Conservation (phyloP, 1,284 basidiomycete genomes). For the Moniliella sp. region DNA sequence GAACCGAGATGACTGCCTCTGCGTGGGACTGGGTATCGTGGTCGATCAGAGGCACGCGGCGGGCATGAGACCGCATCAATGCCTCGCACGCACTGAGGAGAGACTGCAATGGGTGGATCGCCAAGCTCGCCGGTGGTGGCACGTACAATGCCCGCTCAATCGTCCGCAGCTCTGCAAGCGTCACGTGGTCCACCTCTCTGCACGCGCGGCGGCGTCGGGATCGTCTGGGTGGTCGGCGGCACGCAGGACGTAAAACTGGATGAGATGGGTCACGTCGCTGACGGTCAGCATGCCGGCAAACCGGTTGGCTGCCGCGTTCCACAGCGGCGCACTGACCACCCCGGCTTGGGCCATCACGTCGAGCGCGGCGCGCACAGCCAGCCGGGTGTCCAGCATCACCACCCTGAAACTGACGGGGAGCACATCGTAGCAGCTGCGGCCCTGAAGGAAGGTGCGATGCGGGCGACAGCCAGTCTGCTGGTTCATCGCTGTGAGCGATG, state of each 20-base stretch:
- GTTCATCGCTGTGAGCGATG: too few species aligned
- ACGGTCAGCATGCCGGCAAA: slow-evolving; percentile 33
- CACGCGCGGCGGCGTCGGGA: slow-evolving; percentile 67
- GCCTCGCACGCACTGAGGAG: slow-evolving; percentile 74
- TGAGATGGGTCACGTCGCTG: slow-evolving; percentile 31
- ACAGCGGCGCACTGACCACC: slow-evolving; percentile 92
- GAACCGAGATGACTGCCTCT: slow-evolving; percentile 79
- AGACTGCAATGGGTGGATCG: slow-evolving; percentile 61
- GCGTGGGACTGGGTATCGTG: slow-evolving; percentile 77
- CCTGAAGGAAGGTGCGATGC: slow-evolving; percentile 65
- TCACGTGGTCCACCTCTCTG: too few species aligned
- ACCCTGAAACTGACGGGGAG: slow-evolving; percentile 86
- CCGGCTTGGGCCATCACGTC: slow-evolving; percentile 37
- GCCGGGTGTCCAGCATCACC: slow-evolving; percentile 60
- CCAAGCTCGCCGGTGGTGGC: slow-evolving; percentile 68
- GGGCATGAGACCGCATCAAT: slow-evolving; percentile 82
- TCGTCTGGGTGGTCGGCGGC: slow-evolving; percentile 39
- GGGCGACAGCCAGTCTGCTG: slow-evolving; percentile 40
- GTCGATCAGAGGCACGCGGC: slow-evolving; percentile 78
- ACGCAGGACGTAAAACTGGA: slow-evolving; percentile 25
- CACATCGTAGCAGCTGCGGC: slow-evolving; percentile 72
- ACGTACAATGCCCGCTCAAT: slow-evolving; percentile 84
- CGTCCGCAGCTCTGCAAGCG: slow-evolving; percentile 43
- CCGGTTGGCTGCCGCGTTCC: slow-evolving; percentile 35
- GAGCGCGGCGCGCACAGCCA: slow-evolving; percentile 27